Evolutionary conservation across 2,329 filamentous ascomycete genomes (phyloP), one percentile per base, ranked within the genome.

Genomic region (Xylariaceae sp.): DNA sequence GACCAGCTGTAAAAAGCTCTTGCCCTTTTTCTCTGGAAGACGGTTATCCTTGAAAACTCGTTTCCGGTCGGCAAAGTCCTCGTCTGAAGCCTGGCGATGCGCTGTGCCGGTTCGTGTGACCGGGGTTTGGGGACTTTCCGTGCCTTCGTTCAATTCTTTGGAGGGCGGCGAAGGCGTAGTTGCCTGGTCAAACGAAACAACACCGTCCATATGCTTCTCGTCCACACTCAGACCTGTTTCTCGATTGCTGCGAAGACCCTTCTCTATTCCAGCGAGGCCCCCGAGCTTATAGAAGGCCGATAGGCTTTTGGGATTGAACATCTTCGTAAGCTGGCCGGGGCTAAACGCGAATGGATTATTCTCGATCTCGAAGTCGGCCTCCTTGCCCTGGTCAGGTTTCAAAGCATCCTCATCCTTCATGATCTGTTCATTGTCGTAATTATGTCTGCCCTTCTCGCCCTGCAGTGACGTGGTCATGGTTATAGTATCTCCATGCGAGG

Each of bases 301-400:
- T 43, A 95, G 66, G 47, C 81, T 94, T 69, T 95, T 95, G 3
- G 90, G 90, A 59, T 94, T 93, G 47, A 91, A 80, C 67, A 95
- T 77, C 64, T 95, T 95, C 55, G 82, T 84, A 48, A 96, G 72
- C 57, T 94, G 83, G 12, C 90, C 89, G 3, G 86, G 86, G 2
- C 82, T 80, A 60, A 89, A 95, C 13, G 88, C 89, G 57, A 95
- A 95, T 0, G 85, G 84, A 60, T 93, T 95, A 60, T 89, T 73
- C 4, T 83, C 74, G 9, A 91, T 81, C 12, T 78, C 55, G 54
- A 94, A 95, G 48, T 91, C 87, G 15, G 68, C 72, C 60, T 90
- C 86, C 39, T 82, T 86, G 6, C 87, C 86, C 29, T 79, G 74
- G 58, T 94, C 88, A 0, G 89, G 86, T 37, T 74, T 79, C 47